Conservation (phyloP, 2,329 filamentous ascomycete species). For the Venturia asperata region DNA sequence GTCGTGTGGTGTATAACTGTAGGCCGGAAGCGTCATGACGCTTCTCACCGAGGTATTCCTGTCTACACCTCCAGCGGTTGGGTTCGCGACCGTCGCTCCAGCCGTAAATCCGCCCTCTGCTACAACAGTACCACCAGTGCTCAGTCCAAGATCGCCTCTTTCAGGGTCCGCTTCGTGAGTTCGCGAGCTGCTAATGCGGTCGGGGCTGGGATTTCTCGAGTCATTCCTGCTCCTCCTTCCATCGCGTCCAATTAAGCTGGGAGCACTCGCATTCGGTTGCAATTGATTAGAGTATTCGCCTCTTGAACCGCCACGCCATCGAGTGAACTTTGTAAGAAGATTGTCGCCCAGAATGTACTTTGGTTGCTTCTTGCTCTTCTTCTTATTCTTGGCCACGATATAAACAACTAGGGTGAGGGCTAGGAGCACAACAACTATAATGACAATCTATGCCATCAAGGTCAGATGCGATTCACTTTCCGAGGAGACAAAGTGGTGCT, state of each 20-base stretch:
- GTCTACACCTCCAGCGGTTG: constrained; percentile 49
- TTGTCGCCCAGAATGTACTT: constrained; percentile 8
- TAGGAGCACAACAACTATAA: constrained; percentile 10
- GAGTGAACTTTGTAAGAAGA: constrained; percentile 10
- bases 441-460: neutral
- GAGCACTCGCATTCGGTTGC: constrained; percentile 13
- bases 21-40: constrained; percentile 88
- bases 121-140: neutral
- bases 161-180: constrained; percentile 7
- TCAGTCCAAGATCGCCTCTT: constrained; percentile 13
- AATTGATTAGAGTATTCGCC: constrained; percentile 17
- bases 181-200: neutral
- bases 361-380: neutral
- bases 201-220: constrained; percentile 7
- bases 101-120: neutral
- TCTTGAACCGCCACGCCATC: constrained; percentile 8
- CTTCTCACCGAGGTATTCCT: constrained; percentile 81
- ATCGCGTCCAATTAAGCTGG: constrained; percentile 8
- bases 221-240: constrained; percentile 5
- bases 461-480: neutral
- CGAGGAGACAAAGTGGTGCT: neutral
- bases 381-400: constrained; percentile 12
- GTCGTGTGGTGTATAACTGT: constrained; percentile 63
- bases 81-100: constrained; percentile 9
- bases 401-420: constrained; percentile 4